A percentile compares a stretch with the other conserved stretches of the same genome.
Evolutionary conservation across 352 stramenopile species (phyloP).

Genomic region (Phytophthora hibernalis): DNA sequence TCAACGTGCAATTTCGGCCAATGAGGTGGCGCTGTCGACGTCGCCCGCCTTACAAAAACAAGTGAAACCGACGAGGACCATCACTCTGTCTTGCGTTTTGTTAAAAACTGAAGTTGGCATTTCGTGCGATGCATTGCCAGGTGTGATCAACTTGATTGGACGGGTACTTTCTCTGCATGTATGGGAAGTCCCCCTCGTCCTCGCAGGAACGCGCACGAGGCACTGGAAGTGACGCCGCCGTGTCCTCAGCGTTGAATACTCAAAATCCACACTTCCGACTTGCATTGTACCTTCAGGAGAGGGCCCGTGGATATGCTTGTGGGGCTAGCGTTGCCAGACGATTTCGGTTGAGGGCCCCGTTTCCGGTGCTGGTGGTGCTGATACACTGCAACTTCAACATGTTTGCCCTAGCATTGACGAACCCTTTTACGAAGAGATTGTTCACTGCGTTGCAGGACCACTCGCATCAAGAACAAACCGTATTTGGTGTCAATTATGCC

Average conservation of each 20-base stretch:
- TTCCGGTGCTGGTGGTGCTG: not conserved
- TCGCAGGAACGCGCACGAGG: not conserved
- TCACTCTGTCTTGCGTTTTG: slow-evolving; percentile 32
- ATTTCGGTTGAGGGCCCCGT: not conserved
- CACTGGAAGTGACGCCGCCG: not conserved
- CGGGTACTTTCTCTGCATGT: slow-evolving; percentile 29
- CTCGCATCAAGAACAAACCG: no score
- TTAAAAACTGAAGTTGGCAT: slow-evolving; percentile 13
- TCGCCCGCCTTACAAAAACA: slow-evolving; percentile 21
- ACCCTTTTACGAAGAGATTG: not conserved
- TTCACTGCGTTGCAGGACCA: no score
- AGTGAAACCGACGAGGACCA: slow-evolving; percentile 15
- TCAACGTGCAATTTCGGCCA: slow-evolving; percentile 27
- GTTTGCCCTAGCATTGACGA: not conserved
- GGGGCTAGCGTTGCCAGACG: no score
- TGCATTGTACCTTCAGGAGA: not conserved
- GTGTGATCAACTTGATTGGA: slow-evolving; percentile 41
- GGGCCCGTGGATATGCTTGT: not conserved
- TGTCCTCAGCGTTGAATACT: not conserved
- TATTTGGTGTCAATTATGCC: no score
- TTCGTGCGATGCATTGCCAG: slow-evolving; percentile 16
- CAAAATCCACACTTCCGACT: no score
- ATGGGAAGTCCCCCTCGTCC: slow-evolving; percentile 13
- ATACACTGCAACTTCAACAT: not conserved
- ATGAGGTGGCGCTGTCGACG: slow-evolving; percentile 7